phyloP scores from a whole-genome alignment of 1,284 basidiomycete species.

The Leccinum solheimii region DNA sequence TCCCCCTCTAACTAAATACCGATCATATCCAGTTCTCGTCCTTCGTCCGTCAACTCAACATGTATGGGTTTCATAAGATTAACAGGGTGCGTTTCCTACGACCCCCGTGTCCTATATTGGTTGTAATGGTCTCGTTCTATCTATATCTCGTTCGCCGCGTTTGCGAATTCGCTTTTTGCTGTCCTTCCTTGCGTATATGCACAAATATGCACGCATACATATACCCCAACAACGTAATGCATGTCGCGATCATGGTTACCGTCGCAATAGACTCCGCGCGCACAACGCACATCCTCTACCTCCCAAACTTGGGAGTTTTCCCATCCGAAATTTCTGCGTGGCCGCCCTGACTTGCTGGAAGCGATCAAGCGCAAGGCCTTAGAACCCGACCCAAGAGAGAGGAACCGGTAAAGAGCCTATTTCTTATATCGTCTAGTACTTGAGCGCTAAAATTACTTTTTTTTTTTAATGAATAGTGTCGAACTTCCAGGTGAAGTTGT shows the following conservation, averaged over 20 bases:
- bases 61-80: conserved; percentile 88
- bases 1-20: conserved; percentile 6
- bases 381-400: conserved; percentile 62
- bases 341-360: conserved; percentile 78
- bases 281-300: conserved; percentile 75
- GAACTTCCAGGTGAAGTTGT: conserved; percentile 79
- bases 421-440: background rate
- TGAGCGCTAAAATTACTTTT: conserved; percentile 28
- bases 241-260: background rate
- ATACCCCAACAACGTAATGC: conserved; percentile 1
- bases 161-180: conserved; percentile 18
- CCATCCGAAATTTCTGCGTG: conserved; percentile 82
- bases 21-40: conserved; percentile 67
- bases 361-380: conserved; percentile 85
- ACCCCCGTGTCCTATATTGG: conserved; percentile 4
- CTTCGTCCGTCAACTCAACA: conserved; percentile 88
- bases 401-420: conserved; percentile 24
- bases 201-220: conserved; percentile 1
- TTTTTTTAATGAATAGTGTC: conserved; percentile 40
- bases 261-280: conserved; percentile 68
- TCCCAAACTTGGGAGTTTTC: conserved; percentile 89
- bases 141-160: conserved; percentile 7
- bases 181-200: conserved; percentile 6
- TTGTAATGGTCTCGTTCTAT: conserved; percentile 14
- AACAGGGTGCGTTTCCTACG: conserved; percentile 55